These are phyloP conservation scores for Metarhizium robertsii DNA, from an alignment of 2,329 filamentous ascomycete genomes.

Conservation along the genomic window DNA sequence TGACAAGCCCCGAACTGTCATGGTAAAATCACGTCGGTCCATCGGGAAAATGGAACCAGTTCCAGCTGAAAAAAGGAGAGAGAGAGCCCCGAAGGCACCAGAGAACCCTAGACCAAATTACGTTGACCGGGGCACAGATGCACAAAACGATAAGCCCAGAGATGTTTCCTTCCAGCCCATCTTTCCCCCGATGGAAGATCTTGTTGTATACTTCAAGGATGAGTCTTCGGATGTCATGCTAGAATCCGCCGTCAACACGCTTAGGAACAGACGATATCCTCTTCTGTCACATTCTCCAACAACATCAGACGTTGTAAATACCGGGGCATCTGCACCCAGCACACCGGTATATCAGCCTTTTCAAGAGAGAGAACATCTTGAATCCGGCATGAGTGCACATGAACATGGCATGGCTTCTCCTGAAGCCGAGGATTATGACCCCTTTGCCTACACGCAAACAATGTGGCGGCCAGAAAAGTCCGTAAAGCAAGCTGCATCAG, in stretches of 20 bases:
- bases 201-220: constrained; percentile 45
- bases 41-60: constrained; percentile 20
- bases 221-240: constrained; percentile 32
- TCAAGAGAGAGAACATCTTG: background rate
- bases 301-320: constrained; percentile 12
- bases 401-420: constrained; percentile 1
- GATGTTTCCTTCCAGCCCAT: constrained; percentile 29
- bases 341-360: constrained; percentile 14
- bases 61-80: constrained; percentile 18
- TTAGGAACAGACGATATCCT: constrained; percentile 22
- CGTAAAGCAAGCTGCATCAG: constrained; percentile 10
- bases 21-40: constrained; percentile 19
- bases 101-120: constrained; percentile 17
- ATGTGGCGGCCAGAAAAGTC: constrained; percentile 15
- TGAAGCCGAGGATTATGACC: constrained; percentile 34
- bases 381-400: background rate
- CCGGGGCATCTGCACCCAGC: constrained; percentile 12
- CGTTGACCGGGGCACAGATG: constrained; percentile 31
- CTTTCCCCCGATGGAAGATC: constrained; percentile 44
- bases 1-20: constrained; percentile 17
- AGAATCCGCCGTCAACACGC: constrained; percentile 36
- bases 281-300: constrained; percentile 14
- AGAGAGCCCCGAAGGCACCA: constrained; percentile 14
- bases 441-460: constrained; percentile 29
- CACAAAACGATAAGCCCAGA: constrained; percentile 14